Evolutionary conservation across 345 rosid genomes (phyloP).

Genomic region (Acer campestre): DNA sequence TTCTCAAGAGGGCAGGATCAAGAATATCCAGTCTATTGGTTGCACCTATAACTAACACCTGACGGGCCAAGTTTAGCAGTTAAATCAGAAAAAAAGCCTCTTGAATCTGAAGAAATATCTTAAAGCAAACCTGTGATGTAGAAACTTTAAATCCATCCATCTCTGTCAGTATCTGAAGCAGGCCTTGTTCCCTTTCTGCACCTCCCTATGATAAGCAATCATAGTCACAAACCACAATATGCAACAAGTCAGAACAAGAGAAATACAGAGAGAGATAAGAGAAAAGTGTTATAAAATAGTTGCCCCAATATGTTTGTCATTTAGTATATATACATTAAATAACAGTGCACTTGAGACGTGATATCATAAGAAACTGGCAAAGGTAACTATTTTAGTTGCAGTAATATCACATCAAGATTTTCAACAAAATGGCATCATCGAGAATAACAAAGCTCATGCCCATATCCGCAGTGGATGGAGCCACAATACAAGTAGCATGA

Average conservation of each 20-base stretch:
- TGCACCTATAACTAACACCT: conserved; percentile 97
- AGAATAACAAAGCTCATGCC: too few species aligned
- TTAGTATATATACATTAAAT: neutral
- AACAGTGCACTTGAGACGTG: neutral
- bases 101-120: conserved; percentile 11
- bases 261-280: neutral
- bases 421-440: neutral
- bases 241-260: conserved; percentile 5
- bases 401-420: neutral
- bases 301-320: too few species aligned
- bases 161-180: conserved; percentile 96
- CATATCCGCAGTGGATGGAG: too few species aligned
- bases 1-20: conserved; percentile 94
- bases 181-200: conserved; percentile 97
- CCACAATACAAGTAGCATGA: too few species aligned
- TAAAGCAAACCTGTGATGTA: conserved; percentile 72
- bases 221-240: conserved; percentile 13
- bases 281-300: neutral
- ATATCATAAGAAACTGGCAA: neutral
- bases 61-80: conserved; percentile 36
- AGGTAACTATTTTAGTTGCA: neutral
- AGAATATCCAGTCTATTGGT: conserved; percentile 95
- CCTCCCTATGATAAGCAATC: conserved; percentile 68
- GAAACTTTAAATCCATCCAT: conserved; percentile 96
- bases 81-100: conserved; percentile 13